Conservation (phyloP, 495 filamentous ascomycete species). For the Neurospora sublineolata region DNA sequence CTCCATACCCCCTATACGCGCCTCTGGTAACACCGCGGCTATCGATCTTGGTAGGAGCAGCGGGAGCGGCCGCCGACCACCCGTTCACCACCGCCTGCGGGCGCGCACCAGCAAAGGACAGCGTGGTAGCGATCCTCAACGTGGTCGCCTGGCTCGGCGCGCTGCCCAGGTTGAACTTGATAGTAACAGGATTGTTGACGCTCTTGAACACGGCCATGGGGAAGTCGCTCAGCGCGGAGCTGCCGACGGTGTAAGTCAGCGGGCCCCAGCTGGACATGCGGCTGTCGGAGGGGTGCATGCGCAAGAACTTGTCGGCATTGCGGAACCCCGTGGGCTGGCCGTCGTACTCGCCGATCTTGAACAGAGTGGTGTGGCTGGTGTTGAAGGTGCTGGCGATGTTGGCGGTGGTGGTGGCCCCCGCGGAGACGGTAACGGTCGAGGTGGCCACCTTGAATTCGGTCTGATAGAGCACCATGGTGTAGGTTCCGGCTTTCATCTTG, state of each 20-base stretch:
- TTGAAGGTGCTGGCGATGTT: constrained; percentile 40
- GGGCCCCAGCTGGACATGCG: constrained; percentile 51
- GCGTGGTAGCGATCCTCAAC: constrained; percentile 51
- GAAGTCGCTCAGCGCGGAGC: constrained; percentile 37
- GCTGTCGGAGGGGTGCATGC: constrained; percentile 55
- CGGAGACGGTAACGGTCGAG: constrained; percentile 40
- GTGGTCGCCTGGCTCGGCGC: constrained; percentile 39
- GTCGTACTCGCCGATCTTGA: constrained; percentile 54
- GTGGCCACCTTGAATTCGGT: constrained; percentile 48
- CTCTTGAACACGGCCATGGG: constrained; percentile 57
- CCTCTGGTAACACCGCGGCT: constrained; percentile 53
- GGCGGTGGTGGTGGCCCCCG: constrained; percentile 40
- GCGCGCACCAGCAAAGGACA: constrained; percentile 46
- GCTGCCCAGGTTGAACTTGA: constrained; percentile 45
- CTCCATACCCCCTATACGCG: constrained; percentile 49
- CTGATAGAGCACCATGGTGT: constrained; percentile 57
- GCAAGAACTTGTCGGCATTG: constrained; percentile 52
- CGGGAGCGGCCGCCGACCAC: constrained; percentile 34
- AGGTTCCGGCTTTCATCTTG: constrained; percentile 55
- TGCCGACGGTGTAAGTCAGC: constrained; percentile 47
- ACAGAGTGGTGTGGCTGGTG: constrained; percentile 37
- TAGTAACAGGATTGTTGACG: constrained; percentile 51
- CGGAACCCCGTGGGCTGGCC: constrained; percentile 53
- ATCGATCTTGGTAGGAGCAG: constrained; percentile 51
- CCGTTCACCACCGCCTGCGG: constrained; percentile 41